Evolutionary conservation across 2,329 filamentous ascomycete species (phyloP), one percentile per base, ranked within the genome.

Genomic region (Aureobasidium uvarum): DNA sequence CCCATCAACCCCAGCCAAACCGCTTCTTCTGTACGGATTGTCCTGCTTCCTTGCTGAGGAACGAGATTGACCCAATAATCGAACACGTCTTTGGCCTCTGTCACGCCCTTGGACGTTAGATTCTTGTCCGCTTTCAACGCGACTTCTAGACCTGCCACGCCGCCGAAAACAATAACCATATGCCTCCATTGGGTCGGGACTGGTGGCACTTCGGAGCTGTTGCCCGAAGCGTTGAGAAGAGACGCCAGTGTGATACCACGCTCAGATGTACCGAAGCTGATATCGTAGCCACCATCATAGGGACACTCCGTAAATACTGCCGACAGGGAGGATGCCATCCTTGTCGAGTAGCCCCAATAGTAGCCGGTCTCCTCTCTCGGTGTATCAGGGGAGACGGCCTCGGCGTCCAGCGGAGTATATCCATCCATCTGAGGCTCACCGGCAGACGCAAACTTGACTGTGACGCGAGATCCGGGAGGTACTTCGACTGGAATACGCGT

Each of bases 41-140:
- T 92, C 71, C 91, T 82, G 74, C 90, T 94, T 0, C 91, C 91
- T 75, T 96, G 92, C 1, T 86, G 86, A 3, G 91, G 90, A 69
- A 92, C 81, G 51, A 95, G 82, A 75, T 96, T 91, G 20, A 96
- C 82, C 91, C 91, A 96, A 70, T 88, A 83, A 76, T 96, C 92
- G 74, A 96, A 96, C 59, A 94, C 74, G 69, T 91, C 86, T 69
- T 85, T 86, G 28, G 81, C 80, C 39, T 87, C 86, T 6, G 81
- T 80, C 16, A 94, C 84, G 0, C 86, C 88, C 74, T 87, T 86
- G 51, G 79, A 80, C 56, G 79, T 79, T 39, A 92, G 71, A 67
- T 85, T 84, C 1, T 77, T 75, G 70, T 90, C 86, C 25, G 84
- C 85, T 66, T 83, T 82, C 2, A 91, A 85, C 0, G 91, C 91